phyloP scores from a whole-genome alignment of 306 rosid genomes.

The Prunus mume region DNA sequence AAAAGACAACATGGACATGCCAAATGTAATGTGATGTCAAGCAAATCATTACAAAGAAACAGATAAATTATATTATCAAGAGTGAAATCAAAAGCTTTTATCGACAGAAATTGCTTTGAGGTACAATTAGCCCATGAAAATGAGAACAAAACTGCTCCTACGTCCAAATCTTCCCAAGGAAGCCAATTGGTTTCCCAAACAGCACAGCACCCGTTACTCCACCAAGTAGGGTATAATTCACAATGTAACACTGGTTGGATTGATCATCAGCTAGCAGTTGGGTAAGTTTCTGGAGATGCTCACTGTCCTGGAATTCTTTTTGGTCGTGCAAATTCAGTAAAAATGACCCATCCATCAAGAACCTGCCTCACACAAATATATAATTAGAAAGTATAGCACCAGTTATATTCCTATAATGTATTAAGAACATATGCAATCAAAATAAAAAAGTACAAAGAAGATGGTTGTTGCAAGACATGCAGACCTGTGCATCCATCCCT shows the following conservation, averaged over 20 bases:
- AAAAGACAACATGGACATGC: not conserved
- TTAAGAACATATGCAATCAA: not conserved
- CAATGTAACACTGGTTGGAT: not conserved
- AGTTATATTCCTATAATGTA: too few relatives aligned
- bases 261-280: not conserved
- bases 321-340: not conserved
- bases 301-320: not conserved
- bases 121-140: not conserved
- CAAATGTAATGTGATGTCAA: not conserved
- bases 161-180: not conserved
- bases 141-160: not conserved
- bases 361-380: not conserved
- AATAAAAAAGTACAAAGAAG: not conserved
- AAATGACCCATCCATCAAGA: not conserved
- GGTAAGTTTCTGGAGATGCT: not conserved
- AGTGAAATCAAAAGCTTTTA: not conserved
- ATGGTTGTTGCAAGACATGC: not conserved
- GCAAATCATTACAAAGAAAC: not conserved
- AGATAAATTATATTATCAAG: not conserved
- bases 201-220: not conserved
- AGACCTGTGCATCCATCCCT: not conserved
- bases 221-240: not conserved
- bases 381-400: not conserved
- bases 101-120: not conserved
- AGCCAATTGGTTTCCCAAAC: not conserved